A percentile compares a stretch with the other conserved stretches of the same genome.
These are phyloP conservation scores for Saccharomycodes ludwigii DNA, from an alignment of 805 yeast genomes.

Conservation along the genomic window DNA sequence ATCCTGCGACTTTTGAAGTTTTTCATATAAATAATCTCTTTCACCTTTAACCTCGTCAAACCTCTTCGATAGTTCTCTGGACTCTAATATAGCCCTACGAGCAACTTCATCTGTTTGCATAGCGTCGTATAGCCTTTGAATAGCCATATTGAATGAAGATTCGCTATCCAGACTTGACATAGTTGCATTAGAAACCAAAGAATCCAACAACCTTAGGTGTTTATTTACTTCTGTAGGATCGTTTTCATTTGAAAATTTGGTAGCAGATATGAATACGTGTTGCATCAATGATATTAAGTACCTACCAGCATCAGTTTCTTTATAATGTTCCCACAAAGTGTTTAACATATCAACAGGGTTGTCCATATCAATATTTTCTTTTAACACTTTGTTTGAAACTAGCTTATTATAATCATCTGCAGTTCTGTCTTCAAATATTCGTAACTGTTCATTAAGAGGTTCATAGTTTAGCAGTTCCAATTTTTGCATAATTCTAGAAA, in stretches of 20 bases:
- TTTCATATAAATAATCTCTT: conserved; percentile 54
- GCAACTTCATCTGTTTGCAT: conserved; percentile 87
- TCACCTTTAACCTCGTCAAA: conserved; percentile 38
- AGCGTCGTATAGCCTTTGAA: conserved; percentile 62
- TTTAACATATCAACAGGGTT: conserved; percentile 58
- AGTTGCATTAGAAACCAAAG: conserved; percentile 55
- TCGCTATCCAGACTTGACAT: conserved; percentile 38
- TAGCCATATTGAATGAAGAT: conserved; percentile 66
- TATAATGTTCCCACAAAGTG: conserved; percentile 36
- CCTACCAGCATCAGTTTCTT: conserved; percentile 41
- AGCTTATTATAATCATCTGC: conserved; percentile 22
- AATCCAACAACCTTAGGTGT: conserved; percentile 47
- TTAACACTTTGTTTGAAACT: conserved; percentile 13
- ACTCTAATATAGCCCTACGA: conserved; percentile 53
- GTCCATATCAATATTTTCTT: conserved; percentile 31
- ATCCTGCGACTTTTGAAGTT: conserved; percentile 64
- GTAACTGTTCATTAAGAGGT: conserved; percentile 51
- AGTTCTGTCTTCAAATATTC: conserved; percentile 40
- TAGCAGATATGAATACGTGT: conserved; percentile 21
- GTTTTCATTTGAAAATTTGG: conserved; percentile 13
- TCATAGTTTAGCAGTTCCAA: conserved; percentile 50
- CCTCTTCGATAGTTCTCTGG: conserved; percentile 39
- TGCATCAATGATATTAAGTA: conserved; percentile 36
- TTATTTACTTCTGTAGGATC: conserved; percentile 20
- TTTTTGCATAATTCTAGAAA: conserved; percentile 24